Base-by-base conservation (phyloP, 768 basidiomycete genomes). In the Amanita rubescens region DNA sequence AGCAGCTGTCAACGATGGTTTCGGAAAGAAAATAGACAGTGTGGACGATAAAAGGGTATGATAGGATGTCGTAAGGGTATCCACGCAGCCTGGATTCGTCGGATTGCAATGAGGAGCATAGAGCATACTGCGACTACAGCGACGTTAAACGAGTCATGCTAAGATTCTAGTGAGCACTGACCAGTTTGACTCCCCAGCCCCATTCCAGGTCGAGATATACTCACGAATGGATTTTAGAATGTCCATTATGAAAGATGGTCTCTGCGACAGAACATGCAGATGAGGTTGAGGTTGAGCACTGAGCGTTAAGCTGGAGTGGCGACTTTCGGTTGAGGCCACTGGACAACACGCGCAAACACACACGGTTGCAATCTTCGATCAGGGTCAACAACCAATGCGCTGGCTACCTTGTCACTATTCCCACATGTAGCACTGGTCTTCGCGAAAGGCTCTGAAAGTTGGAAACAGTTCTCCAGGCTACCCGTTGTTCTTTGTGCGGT, bases 111-210 rank as follows among this genome's bases (percentile, higher is more conserved):
- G 86, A 32, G 79, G 75, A 48, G 74, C 68, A 62, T 76, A 69
- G 59, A 90, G 72, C 49, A 82, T 76, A 62, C 75, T 75, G 61
- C 81, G 83, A 67, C 87, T 90, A 60, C 51, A 47, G 44, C 42
- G 51, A 55, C 46, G 57, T 43, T 55, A 59, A 54, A 57, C 44
- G 62, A 52, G 51, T 32, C 55, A 61, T n/a, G 34, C n/a, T 51
- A 50, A 49, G 58, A 52, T 58, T 33, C 55, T 55, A 54, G 34
- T n/a, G 17, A 48, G 42, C 54, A 68, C 71, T 59, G 58, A 84
- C 86, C 84, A 86, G 71, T 83, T 77, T 2, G 70, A 67, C 57
- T 82, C 81, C 25, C 86, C 86, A 50, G 76, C 78, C 56, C 67
- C 77, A 22, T 65, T 67, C 86, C 86, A 88, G 22, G 61, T 73